Evolutionary conservation across 306 rosid genomes (phyloP), one percentile per base, ranked within the genome.

Genomic region (Castanospermum australe): DNA sequence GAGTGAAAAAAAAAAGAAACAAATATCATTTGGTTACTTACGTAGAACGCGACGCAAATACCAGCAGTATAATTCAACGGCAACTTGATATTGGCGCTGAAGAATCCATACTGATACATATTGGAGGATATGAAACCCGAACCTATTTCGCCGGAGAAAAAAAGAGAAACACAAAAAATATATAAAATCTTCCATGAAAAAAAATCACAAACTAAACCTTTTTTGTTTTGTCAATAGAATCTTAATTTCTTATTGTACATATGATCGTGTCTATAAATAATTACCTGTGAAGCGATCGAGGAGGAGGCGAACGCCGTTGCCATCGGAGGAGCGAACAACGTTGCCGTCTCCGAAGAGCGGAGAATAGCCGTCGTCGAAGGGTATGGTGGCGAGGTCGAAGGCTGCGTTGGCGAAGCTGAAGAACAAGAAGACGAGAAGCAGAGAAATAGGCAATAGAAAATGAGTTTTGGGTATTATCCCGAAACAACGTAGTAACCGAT

Each of bases 1-100:
- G n/a, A n/a, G n/a, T n/a, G n/a, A n/a, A n/a, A n/a, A n/a, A n/a
- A n/a, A n/a, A n/a, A n/a, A n/a, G 71, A 45, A 24, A 22, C 20
- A 41, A 6, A 71, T 44, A 75, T 14, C 12, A 5, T 5, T 59
- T n/a, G 5, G 6, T 36, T 59, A 86, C 97, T 68, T 88, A 93
- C 98, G 76, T 93, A 93, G 70, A 91, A 93, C 55, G 98, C 99
- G 7, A 96, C 90, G 54, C 94, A 90, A 73, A 96, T 82, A 0
- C 99, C 99, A 32, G 99, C 99, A 0, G 92, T 85, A 51, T 96
- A 89, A 86, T 89, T 92, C 24, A 96, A 90, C 18, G 99, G 99
- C 86, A 96, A 73, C 79, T 96, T 93, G 78, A 96, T 91, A 6
- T 80, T 91, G 0, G 96, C 97, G 80, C 99, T 96, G 83, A 93